Percentiles rank a stretch among this genome's conserved stretches.
phyloP scores from a whole-genome alignment of 2,329 filamentous ascomycete genomes.

The Paraconiothyrium sp. region DNA sequence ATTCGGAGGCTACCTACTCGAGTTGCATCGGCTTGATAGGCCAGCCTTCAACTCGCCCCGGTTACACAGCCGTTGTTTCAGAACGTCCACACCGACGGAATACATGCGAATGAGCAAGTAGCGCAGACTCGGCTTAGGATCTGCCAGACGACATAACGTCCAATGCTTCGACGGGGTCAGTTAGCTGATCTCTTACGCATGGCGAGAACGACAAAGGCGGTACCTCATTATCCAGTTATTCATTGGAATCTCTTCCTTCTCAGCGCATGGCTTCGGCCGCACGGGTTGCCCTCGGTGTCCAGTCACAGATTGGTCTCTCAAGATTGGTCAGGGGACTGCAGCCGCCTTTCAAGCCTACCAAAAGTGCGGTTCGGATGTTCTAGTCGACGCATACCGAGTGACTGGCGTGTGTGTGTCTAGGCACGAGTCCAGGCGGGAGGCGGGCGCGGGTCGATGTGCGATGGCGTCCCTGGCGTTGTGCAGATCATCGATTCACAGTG shows the following conservation, averaged over 20 bases:
- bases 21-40: background rate
- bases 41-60: background rate
- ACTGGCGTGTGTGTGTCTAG: background rate
- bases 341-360: no score
- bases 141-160: no score
- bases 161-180: background rate
- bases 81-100: background rate
- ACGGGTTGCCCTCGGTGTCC: no score
- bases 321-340: no score
- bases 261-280: no score
- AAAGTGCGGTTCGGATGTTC: background rate
- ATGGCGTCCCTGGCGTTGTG: slow-evolving; percentile 9
- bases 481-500: background rate
- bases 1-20: no score
- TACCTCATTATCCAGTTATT: no score
- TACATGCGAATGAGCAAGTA: background rate
- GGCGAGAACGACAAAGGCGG: no score
- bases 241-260: no score
- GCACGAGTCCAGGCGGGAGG: slow-evolving; percentile 3
- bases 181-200: no score
- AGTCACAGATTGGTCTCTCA: no score
- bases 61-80: background rate
- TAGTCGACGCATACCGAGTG: background rate
- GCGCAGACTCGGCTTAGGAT: no score
- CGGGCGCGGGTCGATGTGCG: background rate